Conservation (phyloP, 129 eudicot species). For the Rutidosis leptorrhynchoides region DNA sequence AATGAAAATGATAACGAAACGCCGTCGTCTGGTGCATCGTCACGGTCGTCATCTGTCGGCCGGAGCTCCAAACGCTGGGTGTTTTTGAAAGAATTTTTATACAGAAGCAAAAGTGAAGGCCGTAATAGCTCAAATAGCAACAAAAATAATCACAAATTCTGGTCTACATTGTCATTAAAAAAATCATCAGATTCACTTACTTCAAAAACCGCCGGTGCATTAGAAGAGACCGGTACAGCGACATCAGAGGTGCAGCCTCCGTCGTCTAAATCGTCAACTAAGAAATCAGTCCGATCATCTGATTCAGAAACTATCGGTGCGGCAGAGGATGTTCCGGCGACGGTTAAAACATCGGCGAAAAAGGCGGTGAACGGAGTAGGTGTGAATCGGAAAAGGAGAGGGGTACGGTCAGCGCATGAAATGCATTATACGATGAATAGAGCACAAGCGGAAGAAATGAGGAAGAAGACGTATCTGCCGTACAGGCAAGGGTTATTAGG, state of each 20-base stretch:
- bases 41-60: constrained; percentile 70
- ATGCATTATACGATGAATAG: constrained; percentile 69
- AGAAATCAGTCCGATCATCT: background rate
- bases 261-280: background rate
- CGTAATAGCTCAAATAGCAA: constrained; percentile 38
- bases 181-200: constrained; percentile 17
- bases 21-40: constrained; percentile 61
- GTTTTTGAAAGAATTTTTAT: constrained; percentile 67
- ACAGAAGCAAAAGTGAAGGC: constrained; percentile 87
- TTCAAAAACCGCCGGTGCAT: constrained; percentile 11
- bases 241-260: background rate
- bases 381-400: constrained; percentile 43
- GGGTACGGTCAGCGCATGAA: constrained; percentile 55
- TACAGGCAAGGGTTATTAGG: constrained; percentile 82
- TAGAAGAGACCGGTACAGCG: constrained; percentile 14
- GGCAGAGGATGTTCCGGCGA: constrained; percentile 5
- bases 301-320: constrained; percentile 21
- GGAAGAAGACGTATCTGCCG: constrained; percentile 82
- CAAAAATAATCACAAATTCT: constrained; percentile 44
- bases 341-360: constrained; percentile 22
- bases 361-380: constrained; percentile 49
- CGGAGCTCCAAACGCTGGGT: constrained; percentile 82
- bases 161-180: constrained; percentile 57
- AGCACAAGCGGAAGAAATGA: constrained; percentile 89
- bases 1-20: constrained; percentile 39